Base-by-base conservation (phyloP, 2,329 filamentous ascomycete species). In the Aspergillus japonicus region DNA sequence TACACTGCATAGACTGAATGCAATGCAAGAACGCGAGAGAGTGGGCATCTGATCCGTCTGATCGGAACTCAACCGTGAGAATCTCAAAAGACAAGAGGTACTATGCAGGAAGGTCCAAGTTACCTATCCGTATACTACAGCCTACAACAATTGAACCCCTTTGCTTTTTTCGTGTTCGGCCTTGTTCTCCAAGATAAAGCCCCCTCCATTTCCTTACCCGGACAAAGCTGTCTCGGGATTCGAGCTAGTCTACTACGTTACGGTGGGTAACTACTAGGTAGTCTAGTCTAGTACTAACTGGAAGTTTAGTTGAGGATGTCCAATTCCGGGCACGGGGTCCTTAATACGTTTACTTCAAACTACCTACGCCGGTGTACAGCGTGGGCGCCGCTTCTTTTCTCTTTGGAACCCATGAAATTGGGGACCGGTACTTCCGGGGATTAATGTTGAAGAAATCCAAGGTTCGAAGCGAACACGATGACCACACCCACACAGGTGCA, bases 331-430 rank as follows among this genome's bases (percentile, higher is more conserved):
- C 53, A 29, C 26, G 39, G 39, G 39, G 39, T 44, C 39, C 39
- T 44, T 44, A 44, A 44, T 44, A 44, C 19, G 39, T 44, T 55
- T 55, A 47, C 14, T 47, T 55, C 42, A 31, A 55, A 55, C 26
- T 48, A 19, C 16, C 33, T 35, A 35, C 33, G 26, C 26, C 26
- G 26, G 26, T 8, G 26, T 29, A 29, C 26, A 1, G 21, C 21
- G 26, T 5, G 26, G 26, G 26, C 26, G 7, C 7, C 7, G 26
- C 26, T 10, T 35, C 5, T 3, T 16, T 35, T 35, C 12, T 35
- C 33, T 33, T 16, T 35, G 12, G 5, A 44, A 35, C 33, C 39
- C 39, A 19, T 19, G 39, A 44, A 44, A 16, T 19, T 19, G 39
- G 39, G 39, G 19, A 44, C 39, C 39, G 39, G 39, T 44, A 19